A percentile compares a stretch with the other conserved stretches of the same genome.
Evolutionary conservation across 2,329 filamentous ascomycete genomes (phyloP).

Genomic region (Xylaria arbuscula): DNA sequence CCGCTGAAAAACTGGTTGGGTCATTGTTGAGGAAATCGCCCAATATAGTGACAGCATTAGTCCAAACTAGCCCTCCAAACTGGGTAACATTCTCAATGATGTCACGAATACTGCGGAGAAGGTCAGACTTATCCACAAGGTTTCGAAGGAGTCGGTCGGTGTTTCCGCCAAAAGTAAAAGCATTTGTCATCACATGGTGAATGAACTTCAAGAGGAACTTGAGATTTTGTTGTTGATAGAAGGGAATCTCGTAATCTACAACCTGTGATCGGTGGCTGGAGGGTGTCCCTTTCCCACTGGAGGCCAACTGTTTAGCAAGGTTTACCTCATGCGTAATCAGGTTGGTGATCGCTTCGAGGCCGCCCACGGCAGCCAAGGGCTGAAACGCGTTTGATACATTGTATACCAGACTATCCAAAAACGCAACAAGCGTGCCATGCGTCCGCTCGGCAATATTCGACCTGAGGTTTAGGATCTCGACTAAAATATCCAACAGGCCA

Average conservation of each 20-base stretch:
- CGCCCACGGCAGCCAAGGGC: slow-evolving; percentile 82
- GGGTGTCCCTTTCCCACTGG: slow-evolving; percentile 75
- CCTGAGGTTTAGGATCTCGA: slow-evolving; percentile 86
- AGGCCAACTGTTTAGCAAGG: slow-evolving; percentile 73
- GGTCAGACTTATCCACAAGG: slow-evolving; percentile 88
- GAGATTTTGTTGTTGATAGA: slow-evolving; percentile 90
- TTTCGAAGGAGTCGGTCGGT: slow-evolving; percentile 92
- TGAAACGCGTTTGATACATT: slow-evolving; percentile 86
- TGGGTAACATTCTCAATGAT: slow-evolving; percentile 82
- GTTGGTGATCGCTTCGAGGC: slow-evolving; percentile 90
- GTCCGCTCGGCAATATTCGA: slow-evolving; percentile 85
- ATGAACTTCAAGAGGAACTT: slow-evolving; percentile 96
- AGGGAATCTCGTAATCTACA: slow-evolving; percentile 94
- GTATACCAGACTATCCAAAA: slow-evolving; percentile 89
- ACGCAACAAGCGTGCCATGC: slow-evolving; percentile 84
- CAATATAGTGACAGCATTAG: slow-evolving; percentile 88
- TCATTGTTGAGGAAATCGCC: slow-evolving; percentile 99
- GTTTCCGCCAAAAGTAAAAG: slow-evolving; percentile 75
- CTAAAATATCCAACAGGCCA: slow-evolving; percentile 87
- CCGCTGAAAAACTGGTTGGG: slow-evolving; percentile 94
- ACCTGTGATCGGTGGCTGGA: slow-evolving; percentile 78
- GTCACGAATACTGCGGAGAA: slow-evolving; percentile 80
- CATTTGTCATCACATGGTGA: slow-evolving; percentile 91
- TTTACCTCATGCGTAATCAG: slow-evolving; percentile 83
- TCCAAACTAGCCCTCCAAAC: slow-evolving; percentile 96